Conservation (phyloP, 129 eudicot genomes). For the Arctium lappa region DNA sequence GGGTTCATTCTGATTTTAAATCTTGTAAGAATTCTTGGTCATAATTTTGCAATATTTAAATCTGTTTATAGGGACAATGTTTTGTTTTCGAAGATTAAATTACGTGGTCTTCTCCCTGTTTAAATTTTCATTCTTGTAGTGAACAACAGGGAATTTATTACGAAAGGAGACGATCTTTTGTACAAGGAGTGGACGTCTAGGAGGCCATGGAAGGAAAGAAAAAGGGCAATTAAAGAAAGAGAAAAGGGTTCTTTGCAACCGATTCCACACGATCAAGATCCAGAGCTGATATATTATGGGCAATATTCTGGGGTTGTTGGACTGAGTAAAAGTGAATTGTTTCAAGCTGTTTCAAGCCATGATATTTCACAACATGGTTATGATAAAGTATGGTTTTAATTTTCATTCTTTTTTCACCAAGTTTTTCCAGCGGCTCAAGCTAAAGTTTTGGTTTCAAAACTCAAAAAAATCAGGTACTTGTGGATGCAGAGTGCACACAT, state of each 20-base stretch:
- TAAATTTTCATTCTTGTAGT: conserved; percentile 10
- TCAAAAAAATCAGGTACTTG: conserved; percentile 67
- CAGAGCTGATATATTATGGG: conserved; percentile 87
- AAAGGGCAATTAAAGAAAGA: conserved; percentile 51
- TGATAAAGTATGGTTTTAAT: conserved; percentile 55
- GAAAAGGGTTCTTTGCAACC: conserved; percentile 32
- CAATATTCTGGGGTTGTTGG: conserved; percentile 85
- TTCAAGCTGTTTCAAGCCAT: conserved; percentile 19
- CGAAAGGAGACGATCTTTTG: conserved; percentile 28
- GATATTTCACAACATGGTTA: conserved; percentile 61
- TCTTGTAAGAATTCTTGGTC: conserved; percentile 31
- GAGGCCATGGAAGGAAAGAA: conserved; percentile 90
- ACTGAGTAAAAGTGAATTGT: conserved; percentile 49
- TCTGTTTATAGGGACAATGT: not conserved
- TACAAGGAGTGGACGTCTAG: conserved; percentile 87
- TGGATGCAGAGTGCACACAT: conserved; percentile 99
- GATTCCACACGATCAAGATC: conserved; percentile 37
- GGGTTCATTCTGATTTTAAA: conserved; percentile 31
- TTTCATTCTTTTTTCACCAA: not conserved
- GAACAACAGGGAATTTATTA: conserved; percentile 37
- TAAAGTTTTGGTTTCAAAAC: conserved; percentile 19
- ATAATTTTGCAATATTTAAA: not conserved
- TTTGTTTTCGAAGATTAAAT: not conserved
- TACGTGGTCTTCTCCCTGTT: not conserved
- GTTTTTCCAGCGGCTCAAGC: not conserved